Percentiles rank a stretch among this genome's conserved stretches.
Conservation (phyloP, 345 rosid species). For the Erysimum cheiranthoides region DNA sequence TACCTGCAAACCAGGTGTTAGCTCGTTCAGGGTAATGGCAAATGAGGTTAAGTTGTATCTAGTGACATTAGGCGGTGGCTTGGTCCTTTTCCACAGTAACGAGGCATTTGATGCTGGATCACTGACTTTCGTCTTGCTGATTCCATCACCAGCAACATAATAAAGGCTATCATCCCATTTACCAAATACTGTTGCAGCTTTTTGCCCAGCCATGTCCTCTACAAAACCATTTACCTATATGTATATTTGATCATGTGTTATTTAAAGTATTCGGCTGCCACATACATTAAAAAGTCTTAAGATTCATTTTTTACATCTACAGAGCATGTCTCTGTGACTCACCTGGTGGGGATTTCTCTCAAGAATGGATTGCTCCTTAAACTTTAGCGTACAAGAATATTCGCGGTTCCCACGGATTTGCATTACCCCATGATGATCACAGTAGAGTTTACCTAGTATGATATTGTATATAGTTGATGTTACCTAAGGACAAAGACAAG, state of each 20-base stretch:
- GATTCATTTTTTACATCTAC: conserved; percentile 9
- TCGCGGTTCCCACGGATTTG: conserved; percentile 77
- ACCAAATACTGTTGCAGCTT: conserved; percentile 80
- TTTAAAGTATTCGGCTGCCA: not conserved
- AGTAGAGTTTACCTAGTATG: conserved; percentile 85
- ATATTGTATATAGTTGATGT: conserved; percentile 92
- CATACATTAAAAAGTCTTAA: not conserved
- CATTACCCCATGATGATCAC: conserved; percentile 96
- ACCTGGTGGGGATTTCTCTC: conserved; percentile 98
- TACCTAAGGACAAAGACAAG: conserved; percentile 58
- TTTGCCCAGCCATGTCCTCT: conserved; percentile 70
- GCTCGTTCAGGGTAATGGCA: conserved; percentile 89
- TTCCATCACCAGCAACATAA: conserved; percentile 61
- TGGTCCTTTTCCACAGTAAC: conserved; percentile 84
- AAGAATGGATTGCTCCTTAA: conserved; percentile 89
- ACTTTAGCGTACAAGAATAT: conserved; percentile 88
- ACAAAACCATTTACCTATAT: conserved; percentile 85
- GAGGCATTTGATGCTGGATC: conserved; percentile 59
- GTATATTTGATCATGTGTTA: conserved; percentile 22
- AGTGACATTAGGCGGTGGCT: conserved; percentile 75
- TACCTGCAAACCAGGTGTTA: conserved; percentile 95
- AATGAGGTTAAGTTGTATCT: conserved; percentile 94
- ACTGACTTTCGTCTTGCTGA: conserved; percentile 63
- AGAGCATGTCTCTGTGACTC: conserved; percentile 20
- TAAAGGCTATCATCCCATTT: conserved; percentile 95